Evolutionary conservation across 2,329 filamentous ascomycete genomes (phyloP), one percentile per base, ranked within the genome.

Genomic region (Colletotrichum musicola): DNA sequence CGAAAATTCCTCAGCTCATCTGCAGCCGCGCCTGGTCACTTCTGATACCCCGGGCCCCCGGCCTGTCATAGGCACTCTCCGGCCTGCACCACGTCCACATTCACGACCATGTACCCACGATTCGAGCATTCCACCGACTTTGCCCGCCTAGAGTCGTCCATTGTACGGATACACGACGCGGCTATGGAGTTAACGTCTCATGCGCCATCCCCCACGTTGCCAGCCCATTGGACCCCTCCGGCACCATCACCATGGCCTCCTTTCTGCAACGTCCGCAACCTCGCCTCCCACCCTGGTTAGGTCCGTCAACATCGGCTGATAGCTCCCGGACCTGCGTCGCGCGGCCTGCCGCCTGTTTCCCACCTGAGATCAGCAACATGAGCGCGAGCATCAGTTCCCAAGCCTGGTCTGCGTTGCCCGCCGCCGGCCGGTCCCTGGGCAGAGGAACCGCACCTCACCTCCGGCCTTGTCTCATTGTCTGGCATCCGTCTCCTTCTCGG

Each of bases 1-100:
- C 47, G 54, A 50, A 68, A 44, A 47, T 55, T 68, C 55, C 65
- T 68, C 65, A 68, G 65, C 61, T 56, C 62, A 68, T 25, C 53
- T 64, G 61, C 64, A 68, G 53, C 20, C 46, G 53, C 27, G 6
- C 46, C 30, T 46, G 18, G 18, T 63, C 61, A 38, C 47, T 54
- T 22, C 22, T 14, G 22, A 62, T 20, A 40, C 47, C 60, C 57
- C 30, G 46, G 46, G 30, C 7, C 57, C 30, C 57, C 47, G 46
- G 57, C 46, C 46, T 64, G 53, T 58, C 27, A 30, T 40, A 54
- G 53, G 35, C 38, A 40, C 35, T 40, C 47, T 57, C 64, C 60
- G 53, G 6, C 30, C 30, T 46, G 13, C 12, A 46, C 13, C 18
- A 46, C 12, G 46, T 38, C 46, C 50, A 54, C 38, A 35, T 14